Base-by-base conservation (phyloP, 352 stramenopile species). In the Pythium rhizo-oryzae region DNA sequence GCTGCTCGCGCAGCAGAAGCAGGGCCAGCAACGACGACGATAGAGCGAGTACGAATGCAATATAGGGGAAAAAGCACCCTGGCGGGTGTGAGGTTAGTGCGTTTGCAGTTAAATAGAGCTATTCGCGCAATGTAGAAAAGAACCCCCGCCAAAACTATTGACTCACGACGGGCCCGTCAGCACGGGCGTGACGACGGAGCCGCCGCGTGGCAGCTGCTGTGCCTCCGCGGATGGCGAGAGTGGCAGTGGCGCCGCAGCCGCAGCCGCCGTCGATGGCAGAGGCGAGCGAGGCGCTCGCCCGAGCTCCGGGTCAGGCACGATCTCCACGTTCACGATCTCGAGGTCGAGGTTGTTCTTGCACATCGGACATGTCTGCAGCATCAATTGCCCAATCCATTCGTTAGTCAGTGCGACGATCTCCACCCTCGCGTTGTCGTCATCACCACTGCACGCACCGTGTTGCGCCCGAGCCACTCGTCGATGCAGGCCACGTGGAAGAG, bases 401-500 rank as follows among this genome's bases (percentile, higher is more conserved):
- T 11, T 2, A 9, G 47, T 54, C 6, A 54, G 21, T 54, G 13
- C 51, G 28, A 35, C 0, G 8, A 15, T 39, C 11, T 39, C 35
- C 35, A 41, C 35, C 4, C 28, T 33, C 28, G 28, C 28, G 28
- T 33, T 6, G 6, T 33, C 28, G 28, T 33, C 28, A 33, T 33
- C 28, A 2, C 28, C 28, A 33, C 28, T 33, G 39, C 15, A 63
- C 82, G 82, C 71, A 92, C 85, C 80, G 92, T 97, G 65, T 92
- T 92, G 54, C 87, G 79, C 54, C 82, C 75, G 55, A 98, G 80
- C 92, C 92, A 98, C 59, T 95, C 76, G 63, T 93, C 88, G 56
- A 98, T 90, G 71, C 92, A 98, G 4, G 89, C 74, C 0, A 92
- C 82, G 72, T 98, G 90, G 73, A 97, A 97, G 57, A 97, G 80